phyloP scores from a whole-genome alignment of 169 alveolate genomes.

The Eimeria sp. region DNA sequence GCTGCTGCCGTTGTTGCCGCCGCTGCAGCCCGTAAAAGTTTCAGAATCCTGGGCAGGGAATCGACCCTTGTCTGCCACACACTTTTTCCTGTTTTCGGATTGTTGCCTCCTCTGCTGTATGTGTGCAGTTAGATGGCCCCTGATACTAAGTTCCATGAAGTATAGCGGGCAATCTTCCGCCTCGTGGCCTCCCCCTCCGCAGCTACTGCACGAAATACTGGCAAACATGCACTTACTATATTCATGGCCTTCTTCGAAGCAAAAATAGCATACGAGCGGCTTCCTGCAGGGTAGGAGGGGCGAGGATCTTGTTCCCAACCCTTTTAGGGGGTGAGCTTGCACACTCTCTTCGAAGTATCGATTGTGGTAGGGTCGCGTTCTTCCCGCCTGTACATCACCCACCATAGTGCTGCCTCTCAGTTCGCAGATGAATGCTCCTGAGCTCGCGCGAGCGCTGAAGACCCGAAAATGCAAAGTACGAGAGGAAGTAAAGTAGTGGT shows the following conservation, averaged over 20 bases:
- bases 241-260: slow-evolving; percentile 54
- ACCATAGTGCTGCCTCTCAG: neutral
- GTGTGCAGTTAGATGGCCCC: slow-evolving; percentile 30
- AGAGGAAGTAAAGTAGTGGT: neutral
- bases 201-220: slow-evolving; percentile 1
- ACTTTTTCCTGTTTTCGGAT: neutral
- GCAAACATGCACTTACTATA: neutral
- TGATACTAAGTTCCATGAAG: slow-evolving; percentile 37
- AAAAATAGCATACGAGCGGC: neutral
- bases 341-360: slow-evolving; percentile 11
- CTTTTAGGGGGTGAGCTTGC: neutral
- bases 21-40: neutral
- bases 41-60: slow-evolving; percentile 60
- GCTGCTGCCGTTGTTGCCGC: neutral
- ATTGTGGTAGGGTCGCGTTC: neutral
- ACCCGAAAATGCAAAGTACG: neutral
- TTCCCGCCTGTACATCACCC: neutral
- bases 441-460: neutral
- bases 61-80: neutral
- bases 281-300: neutral
- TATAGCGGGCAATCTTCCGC: slow-evolving; percentile 35
- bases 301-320: neutral
- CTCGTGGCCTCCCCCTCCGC: slow-evolving; percentile 47
- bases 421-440: neutral
- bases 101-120: slow-evolving; percentile 18